Base-by-base conservation (phyloP, 352 stramenopile genomes). In the Phytophthora chlamydospora region DNA sequence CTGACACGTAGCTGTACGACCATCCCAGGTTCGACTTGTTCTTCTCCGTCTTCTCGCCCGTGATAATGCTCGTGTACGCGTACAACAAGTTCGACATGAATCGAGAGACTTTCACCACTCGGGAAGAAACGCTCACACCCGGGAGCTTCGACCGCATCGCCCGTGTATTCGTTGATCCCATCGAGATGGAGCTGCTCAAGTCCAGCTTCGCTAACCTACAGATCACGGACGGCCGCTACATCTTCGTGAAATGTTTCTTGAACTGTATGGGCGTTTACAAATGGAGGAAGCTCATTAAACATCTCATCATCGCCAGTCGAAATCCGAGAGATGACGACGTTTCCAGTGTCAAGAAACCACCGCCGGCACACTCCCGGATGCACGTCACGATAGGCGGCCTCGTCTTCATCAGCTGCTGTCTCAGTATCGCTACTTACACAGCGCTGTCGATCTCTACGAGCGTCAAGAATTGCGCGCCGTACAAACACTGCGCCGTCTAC, bases 221-320 rank as follows among this genome's bases (percentile, higher is more conserved):
- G 27, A 71, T 82, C 48, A 83, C 66, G 11, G 19, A 56, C 33
- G 54, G 57, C 41, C 46, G 62, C 24, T 52, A 75, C 51, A 66
- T 85, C 19, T 48, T 72, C 2, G 61, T 78, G 36, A 83, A 86
- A 44, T 63, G 45, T 4, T 65, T 72, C 6, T 58, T 85, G n/a
- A 68, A 78, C 6, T 13, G 79, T 0, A 13, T 85, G 8, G 76
- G 71, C 9, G 59, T 80, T 2, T 80, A 78, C 73, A 85, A 85
- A 42, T 85, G 71, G 73, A 67, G 68, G 6, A 79, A 76, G 21
- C 72, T 82, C 4, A 77, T 80, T 32, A 21, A 55, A 0, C 54
- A 72, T 19, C 44, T 83, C 2, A 73, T 85, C 1, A 58, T 68
- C 10, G 59, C 44, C 4, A 73, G 71, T 12, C 50, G 70, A 13